A percentile compares a stretch with the other conserved stretches of the same genome.
Evolutionary conservation across 805 yeast genomes (phyloP).

Genomic region (Vanderwaltozyma verrucispora): DNA sequence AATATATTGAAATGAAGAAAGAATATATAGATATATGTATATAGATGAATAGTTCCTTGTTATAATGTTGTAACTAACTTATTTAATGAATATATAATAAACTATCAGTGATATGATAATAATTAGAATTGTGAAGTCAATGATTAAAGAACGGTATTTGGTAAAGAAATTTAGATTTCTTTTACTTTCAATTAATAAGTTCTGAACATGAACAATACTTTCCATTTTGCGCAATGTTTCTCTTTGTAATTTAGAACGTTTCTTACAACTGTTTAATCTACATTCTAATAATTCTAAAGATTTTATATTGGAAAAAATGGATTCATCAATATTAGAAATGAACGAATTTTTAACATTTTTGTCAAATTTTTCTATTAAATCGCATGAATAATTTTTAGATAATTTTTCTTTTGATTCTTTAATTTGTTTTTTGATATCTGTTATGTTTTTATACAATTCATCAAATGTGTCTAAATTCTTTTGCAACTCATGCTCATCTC

Average conservation of each 20-base stretch:
- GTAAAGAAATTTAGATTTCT: constrained; percentile 1
- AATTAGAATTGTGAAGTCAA: not conserved
- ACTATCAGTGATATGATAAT: not conserved
- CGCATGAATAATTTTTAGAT: constrained; percentile 18
- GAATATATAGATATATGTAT: too few relatives aligned
- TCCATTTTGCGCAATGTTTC: constrained; percentile 22
- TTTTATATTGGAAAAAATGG: constrained; percentile 9
- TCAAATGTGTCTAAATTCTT: constrained; percentile 21
- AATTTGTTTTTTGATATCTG: constrained; percentile 20
- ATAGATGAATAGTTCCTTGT: too few relatives aligned
- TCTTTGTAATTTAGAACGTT: constrained; percentile 14
- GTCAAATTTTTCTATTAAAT: constrained; percentile 21
- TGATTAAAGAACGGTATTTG: constrained; percentile 1
- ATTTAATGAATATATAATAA: too few relatives aligned
- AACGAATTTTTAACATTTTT: constrained; percentile 21
- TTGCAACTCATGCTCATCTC: constrained; percentile 21
- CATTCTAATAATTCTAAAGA: constrained; percentile 24
- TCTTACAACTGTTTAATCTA: constrained; percentile 16
- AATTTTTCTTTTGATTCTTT: constrained; percentile 21
- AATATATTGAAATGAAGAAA: too few relatives aligned
- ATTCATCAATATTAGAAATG: constrained; percentile 7
- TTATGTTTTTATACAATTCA: constrained; percentile 18
- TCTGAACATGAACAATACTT: constrained; percentile 10
- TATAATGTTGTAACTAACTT: too few relatives aligned
- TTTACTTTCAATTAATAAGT: constrained; percentile 4